These are phyloP conservation scores for Beauveria caledonica DNA, from an alignment of 2,329 filamentous ascomycete species.

Conservation along the genomic window DNA sequence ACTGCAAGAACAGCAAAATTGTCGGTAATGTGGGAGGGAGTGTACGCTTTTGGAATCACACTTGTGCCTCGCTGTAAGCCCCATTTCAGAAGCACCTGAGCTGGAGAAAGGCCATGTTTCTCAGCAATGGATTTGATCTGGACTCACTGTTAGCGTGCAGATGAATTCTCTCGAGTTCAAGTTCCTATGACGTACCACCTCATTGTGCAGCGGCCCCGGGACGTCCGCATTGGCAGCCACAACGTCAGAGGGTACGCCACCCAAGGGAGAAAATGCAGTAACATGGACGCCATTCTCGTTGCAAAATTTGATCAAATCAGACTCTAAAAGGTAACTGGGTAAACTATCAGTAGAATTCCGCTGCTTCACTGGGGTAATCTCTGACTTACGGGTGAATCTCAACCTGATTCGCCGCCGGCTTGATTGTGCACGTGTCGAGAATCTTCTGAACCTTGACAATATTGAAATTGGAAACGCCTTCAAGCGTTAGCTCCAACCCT, in stretches of 20 bases:
- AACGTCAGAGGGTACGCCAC: background rate
- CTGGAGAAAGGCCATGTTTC: background rate
- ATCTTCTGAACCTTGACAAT: conserved; percentile 11
- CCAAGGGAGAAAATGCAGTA: conserved; percentile 10
- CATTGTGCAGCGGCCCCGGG: background rate
- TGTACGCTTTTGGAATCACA: conserved; percentile 8
- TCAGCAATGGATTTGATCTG: background rate
- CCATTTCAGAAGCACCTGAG: conserved; percentile 9
- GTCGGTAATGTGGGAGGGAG: background rate
- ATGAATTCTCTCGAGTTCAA: no score
- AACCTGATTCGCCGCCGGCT: conserved; percentile 13
- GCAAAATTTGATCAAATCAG: conserved; percentile 8
- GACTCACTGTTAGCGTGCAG: background rate
- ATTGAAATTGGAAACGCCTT: conserved; percentile 15
- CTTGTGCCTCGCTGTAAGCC: conserved; percentile 8
- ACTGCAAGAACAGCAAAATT: background rate
- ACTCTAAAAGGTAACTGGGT: conserved; percentile 10
- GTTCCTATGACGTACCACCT: background rate
- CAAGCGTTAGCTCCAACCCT: background rate
- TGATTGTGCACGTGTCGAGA: conserved; percentile 9
- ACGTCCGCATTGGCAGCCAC: background rate
- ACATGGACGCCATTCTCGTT: conserved; percentile 6
- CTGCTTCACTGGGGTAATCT: background rate
- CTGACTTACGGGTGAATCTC: conserved; percentile 13
- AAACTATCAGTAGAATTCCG: no score